phyloP scores from a whole-genome alignment of 495 filamentous ascomycete species.

The Tricharina praecox region DNA sequence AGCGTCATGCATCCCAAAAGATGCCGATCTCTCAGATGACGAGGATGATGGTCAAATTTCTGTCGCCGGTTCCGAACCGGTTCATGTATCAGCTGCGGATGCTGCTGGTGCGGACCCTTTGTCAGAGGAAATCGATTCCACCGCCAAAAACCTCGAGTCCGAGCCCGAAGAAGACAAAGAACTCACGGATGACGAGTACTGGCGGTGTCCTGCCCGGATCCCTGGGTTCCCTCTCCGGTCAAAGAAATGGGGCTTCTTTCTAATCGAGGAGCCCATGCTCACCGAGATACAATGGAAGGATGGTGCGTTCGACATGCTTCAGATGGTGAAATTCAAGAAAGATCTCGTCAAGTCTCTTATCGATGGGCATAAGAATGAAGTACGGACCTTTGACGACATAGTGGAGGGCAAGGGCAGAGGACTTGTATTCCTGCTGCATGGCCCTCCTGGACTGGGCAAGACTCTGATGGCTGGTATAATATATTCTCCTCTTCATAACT shows the following conservation, averaged over 20 bases:
- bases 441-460: slow-evolving; percentile 53
- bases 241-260: too few species aligned
- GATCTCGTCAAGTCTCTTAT: slow-evolving; percentile 67
- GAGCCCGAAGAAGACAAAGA: slow-evolving; percentile 40
- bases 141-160: slow-evolving; percentile 21
- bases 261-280: slow-evolving; percentile 78
- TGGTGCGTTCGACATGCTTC: slow-evolving; percentile 61
- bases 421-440: slow-evolving; percentile 45
- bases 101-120: too few species aligned
- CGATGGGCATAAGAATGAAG: slow-evolving; percentile 57
- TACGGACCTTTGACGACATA: slow-evolving; percentile 68
- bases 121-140: too few species aligned
- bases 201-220: too few species aligned
- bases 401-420: slow-evolving; percentile 66
- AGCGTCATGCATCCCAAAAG: neutral
- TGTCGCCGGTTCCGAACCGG: neutral
- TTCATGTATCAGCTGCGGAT: neutral
- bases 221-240: too few species aligned
- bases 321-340: slow-evolving; percentile 59
- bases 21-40: neutral
- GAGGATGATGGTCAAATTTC: neutral
- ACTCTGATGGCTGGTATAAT: slow-evolving; percentile 61
- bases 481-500: too few species aligned
- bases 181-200: slow-evolving; percentile 73
- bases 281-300: slow-evolving; percentile 76